Base-by-base conservation (phyloP, 2,329 filamentous ascomycete species). In the Claviceps fusiformis region DNA sequence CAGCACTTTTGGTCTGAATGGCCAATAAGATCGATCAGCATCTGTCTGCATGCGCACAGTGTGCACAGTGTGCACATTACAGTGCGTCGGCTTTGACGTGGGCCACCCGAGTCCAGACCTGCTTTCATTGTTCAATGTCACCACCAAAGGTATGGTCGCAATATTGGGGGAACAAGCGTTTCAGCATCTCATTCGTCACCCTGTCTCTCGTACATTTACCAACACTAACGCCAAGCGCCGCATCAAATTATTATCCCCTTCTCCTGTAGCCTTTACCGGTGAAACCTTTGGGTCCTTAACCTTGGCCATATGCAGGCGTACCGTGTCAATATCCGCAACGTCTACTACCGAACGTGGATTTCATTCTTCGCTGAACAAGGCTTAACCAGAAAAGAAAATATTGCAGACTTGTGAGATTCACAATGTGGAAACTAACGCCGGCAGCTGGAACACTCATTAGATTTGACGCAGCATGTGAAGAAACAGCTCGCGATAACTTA, bases 401-500 rank as follows among this genome's bases (percentile, higher is more conserved):
- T 24, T 11, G 39, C 27, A 52, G 3, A 3, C n/a, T 10, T 15
- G 7, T 19, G 9, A 11, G 13, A 47, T 9, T 13, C 17, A 17
- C 17, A 8, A 49, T 11, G 10, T 5, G 1, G 24, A 10, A 35
- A 19, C n/a, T 41, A 54, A 13, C 24, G 5, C 35, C 29, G 45
- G 46, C 52, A 54, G 6, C 52, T 54, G 33, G 27, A 44, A 10
- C 6, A 49, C 45, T n/a, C n/a, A 13, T 31, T 19, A 43, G 7
- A 9, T 54, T 31, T 37, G 37, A 24, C 29, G 17, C 13, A 29
- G 13, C 29, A 52, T 43, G 19, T 44, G 45, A 15, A 51, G 17
- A n/a, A 37, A 29, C 15, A 35, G 8, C 35, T 13, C 43, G 47
- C 31, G 29, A 15, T 27, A 3, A 70, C 74, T 69, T 56, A 80